phyloP scores from a whole-genome alignment of 495 filamentous ascomycete species.

The Letharia lupina region DNA sequence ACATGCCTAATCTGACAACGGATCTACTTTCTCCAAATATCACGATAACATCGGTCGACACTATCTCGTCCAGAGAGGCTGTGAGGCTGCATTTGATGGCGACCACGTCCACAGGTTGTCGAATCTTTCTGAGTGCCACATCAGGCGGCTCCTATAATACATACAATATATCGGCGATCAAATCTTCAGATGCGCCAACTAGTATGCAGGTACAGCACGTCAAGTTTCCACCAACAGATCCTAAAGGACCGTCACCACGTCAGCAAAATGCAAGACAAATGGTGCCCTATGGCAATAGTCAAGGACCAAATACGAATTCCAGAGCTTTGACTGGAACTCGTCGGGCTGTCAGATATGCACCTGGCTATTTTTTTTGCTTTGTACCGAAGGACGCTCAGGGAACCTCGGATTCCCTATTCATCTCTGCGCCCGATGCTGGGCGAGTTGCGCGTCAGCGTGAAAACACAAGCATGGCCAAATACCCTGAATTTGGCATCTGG shows the following conservation, averaged over 20 bases:
- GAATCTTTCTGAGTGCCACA: conserved; percentile 86
- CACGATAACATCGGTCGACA: conserved; percentile 71
- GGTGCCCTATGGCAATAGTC: conserved; percentile 17
- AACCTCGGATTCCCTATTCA: conserved; percentile 58
- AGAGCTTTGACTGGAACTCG: conserved; percentile 33
- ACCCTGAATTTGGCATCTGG: conserved; percentile 66
- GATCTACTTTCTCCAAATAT: conserved; percentile 59
- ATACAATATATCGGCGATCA: conserved; percentile 51
- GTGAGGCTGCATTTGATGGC: conserved; percentile 81
- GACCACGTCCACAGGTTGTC: conserved; percentile 80
- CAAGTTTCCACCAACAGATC: conserved; percentile 71
- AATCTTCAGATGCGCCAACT: conserved; percentile 57
- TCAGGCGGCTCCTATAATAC: conserved; percentile 48
- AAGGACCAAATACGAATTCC: conserved; percentile 28
- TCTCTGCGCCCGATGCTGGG: conserved; percentile 80
- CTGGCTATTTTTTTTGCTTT: conserved; percentile 86
- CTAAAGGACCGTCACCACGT: conserved; percentile 12
- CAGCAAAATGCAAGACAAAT: conserved; percentile 18
- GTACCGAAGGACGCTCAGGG: conserved; percentile 46
- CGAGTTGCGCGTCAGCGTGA: conserved; percentile 56
- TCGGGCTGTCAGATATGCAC: conserved; percentile 61
- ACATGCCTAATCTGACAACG: conserved; percentile 61
- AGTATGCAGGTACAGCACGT: conserved; percentile 97
- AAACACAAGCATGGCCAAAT: conserved; percentile 40
- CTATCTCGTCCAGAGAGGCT: conserved; percentile 72